Conservation (phyloP, 2,329 filamentous ascomycete species). For the Apiospora sp. region DNA sequence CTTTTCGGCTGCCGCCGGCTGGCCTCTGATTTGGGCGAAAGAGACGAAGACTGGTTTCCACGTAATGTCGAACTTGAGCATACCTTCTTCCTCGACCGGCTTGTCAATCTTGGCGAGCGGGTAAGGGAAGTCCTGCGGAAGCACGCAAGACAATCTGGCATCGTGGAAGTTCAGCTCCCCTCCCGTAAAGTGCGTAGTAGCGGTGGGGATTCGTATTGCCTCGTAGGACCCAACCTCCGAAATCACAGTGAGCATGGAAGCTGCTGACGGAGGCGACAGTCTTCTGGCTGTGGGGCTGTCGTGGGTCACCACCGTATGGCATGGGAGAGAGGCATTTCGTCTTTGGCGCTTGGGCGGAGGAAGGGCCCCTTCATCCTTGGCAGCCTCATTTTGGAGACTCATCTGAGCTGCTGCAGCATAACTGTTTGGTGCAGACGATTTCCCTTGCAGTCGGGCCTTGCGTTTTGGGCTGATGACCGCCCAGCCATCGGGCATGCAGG, state of each 20-base stretch:
- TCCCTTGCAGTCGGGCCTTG: neutral
- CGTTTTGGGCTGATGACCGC: neutral
- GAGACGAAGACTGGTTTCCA: neutral
- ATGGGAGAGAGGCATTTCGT: neutral
- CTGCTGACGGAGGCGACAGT: neutral
- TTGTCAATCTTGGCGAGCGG: neutral
- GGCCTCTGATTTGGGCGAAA: neutral
- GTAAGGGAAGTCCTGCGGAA: neutral
- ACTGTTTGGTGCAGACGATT: neutral
- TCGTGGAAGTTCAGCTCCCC: neutral
- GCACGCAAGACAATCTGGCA: neutral
- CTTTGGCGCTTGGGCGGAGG: conserved; percentile 11
- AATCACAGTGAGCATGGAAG: neutral
- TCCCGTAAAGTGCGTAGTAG: neutral
- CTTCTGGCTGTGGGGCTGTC: neutral
- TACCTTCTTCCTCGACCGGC: neutral
- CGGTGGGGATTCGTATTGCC: neutral
- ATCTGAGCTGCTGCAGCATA: neutral
- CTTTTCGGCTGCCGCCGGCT: neutral
- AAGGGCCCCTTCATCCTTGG: neutral
- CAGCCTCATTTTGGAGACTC: neutral
- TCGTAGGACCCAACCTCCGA: neutral
- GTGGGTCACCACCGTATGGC: neutral
- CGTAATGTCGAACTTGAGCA: neutral
- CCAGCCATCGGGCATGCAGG: neutral